A percentile compares a stretch with the other conserved stretches of the same genome.
phyloP scores from a whole-genome alignment of 306 rosid species.

The Prunus fruticosa region DNA sequence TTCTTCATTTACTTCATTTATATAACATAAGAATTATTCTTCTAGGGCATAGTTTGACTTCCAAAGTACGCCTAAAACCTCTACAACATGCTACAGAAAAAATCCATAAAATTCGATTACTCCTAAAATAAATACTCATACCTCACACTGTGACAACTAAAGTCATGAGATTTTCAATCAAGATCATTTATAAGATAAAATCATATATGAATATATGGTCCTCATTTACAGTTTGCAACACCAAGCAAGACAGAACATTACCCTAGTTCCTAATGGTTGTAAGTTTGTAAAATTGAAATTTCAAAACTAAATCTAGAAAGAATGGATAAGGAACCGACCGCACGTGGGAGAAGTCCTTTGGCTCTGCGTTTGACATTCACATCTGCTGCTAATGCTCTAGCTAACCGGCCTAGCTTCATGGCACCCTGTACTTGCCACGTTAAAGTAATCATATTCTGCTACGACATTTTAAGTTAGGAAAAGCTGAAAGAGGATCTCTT shows the following conservation, averaged over 20 bases:
- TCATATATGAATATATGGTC: neutral
- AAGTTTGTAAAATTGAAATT: neutral
- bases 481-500: slow-evolving; percentile 10
- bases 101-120: neutral
- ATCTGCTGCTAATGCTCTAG: slow-evolving; percentile 73
- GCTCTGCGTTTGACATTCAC: slow-evolving; percentile 90
- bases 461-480: slow-evolving; percentile 20
- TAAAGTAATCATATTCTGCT: slow-evolving; percentile 22
- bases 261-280: neutral
- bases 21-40: neutral
- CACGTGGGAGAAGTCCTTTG: slow-evolving; percentile 91
- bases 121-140: neutral
- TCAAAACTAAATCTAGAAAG: neutral
- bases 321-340: slow-evolving; percentile 47
- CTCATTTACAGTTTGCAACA: neutral
- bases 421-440: slow-evolving; percentile 59
- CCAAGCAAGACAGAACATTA: neutral
- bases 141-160: neutral
- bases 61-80: neutral
- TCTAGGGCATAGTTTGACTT: neutral
- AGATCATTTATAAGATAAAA: neutral
- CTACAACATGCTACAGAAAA: neutral
- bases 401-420: slow-evolving; percentile 78
- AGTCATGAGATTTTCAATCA: neutral
- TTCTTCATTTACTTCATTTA: neutral